Percentiles rank a stretch among this genome's conserved stretches.
These are phyloP conservation scores for Alternaria sp. DNA, from an alignment of 2,329 filamentous ascomycete species.

Conservation along the genomic window DNA sequence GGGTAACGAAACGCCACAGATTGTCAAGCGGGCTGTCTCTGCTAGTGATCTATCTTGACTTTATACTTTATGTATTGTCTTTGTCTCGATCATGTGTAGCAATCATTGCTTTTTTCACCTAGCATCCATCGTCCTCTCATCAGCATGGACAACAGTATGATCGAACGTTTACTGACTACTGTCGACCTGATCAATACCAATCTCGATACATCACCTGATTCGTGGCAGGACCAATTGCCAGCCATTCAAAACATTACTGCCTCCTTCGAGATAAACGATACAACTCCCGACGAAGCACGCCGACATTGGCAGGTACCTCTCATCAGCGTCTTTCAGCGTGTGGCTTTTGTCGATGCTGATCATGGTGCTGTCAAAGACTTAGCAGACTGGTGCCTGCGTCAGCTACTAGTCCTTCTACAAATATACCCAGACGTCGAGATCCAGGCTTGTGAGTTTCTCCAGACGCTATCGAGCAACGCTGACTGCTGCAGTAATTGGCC, in stretches of 20 bases:
- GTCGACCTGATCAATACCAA: constrained; percentile 42
- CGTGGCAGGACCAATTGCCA: constrained; percentile 38
- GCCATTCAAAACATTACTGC: constrained; percentile 25
- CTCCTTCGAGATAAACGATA: constrained; percentile 26
- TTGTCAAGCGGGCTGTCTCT: background rate
- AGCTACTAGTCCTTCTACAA: constrained; percentile 55
- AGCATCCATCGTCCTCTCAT: background rate
- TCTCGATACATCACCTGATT: constrained; percentile 39
- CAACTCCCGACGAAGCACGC: constrained; percentile 14
- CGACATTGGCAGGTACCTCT: constrained; percentile 33
- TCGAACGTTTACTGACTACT: constrained; percentile 27
- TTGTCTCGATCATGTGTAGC: background rate
- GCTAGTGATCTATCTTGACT: background rate
- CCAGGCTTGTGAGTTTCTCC: constrained; percentile 48
- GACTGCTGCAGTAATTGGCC: constrained; percentile 53
- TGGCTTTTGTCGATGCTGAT: constrained; percentile 59
- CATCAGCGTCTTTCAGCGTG: constrained; percentile 55
- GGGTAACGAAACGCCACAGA: background rate
- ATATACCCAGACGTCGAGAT: constrained; percentile 52
- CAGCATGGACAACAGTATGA: constrained; percentile 23
- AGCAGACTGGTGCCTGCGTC: constrained; percentile 57
- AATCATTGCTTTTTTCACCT: background rate
- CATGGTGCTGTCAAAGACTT: constrained; percentile 54
- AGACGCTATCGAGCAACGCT: background rate
- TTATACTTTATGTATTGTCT: background rate